phyloP scores from a whole-genome alignment of 306 rosid species.

The Canavalia gladiata region DNA sequence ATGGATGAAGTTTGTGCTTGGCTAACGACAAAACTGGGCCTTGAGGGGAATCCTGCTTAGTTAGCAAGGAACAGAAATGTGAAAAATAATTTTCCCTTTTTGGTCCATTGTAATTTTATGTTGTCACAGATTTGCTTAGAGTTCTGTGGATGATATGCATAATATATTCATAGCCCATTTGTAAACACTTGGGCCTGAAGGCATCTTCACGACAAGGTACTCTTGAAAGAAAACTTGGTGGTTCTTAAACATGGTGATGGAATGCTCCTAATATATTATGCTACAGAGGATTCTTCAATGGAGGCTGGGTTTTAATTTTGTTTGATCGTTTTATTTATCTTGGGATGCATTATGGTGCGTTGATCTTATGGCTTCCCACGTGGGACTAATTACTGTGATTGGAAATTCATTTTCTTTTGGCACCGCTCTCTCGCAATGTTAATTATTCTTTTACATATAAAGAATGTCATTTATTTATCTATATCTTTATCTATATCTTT shows the following conservation, averaged over 20 bases:
- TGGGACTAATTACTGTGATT: not conserved
- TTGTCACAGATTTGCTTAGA: conserved; percentile 34
- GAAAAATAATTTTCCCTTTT: not conserved
- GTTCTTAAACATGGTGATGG: conserved; percentile 11
- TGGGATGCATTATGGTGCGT: not conserved
- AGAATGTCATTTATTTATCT: too few species aligned
- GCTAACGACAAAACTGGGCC: conserved; percentile 81
- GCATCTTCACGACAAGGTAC: not conserved
- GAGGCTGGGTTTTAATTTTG: not conserved
- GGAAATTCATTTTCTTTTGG: too few species aligned
- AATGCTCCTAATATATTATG: conserved; percentile 34
- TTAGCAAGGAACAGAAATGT: conserved; percentile 27
- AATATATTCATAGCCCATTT: conserved; percentile 22
- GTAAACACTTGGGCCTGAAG: not conserved
- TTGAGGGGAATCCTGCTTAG: conserved; percentile 68
- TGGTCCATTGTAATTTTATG: conserved; percentile 2
- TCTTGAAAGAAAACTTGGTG: conserved; percentile 23
- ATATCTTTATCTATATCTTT: too few species aligned
- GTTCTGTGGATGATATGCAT: conserved; percentile 12
- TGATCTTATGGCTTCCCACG: not conserved
- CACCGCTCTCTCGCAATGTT: too few species aligned
- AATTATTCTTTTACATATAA: too few species aligned
- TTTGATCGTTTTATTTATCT: not conserved
- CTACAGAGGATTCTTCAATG: conserved; percentile 11
- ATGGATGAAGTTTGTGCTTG: conserved; percentile 90